Evolutionary conservation across 2,329 filamentous ascomycete genomes (phyloP), one percentile per base, ranked within the genome.

Genomic region (Talaromyces sp.): DNA sequence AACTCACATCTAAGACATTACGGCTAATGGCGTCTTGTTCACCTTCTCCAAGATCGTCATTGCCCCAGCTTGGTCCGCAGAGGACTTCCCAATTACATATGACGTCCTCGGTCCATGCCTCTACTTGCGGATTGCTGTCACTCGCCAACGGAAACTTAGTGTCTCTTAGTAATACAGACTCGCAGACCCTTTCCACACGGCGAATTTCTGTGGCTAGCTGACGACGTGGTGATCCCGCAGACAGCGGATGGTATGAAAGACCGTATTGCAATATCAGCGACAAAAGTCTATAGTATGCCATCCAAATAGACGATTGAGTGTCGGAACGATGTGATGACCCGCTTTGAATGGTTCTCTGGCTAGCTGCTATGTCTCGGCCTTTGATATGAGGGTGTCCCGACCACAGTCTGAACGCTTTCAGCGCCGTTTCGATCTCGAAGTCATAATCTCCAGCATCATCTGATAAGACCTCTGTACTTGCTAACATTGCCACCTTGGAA

Each of bases 21-120:
- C 89, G 86, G 66, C 90, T 90, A 18, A 93, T 80, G 23, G 83
- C 86, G 70, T 88, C 86, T 69, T 92, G 90, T 8, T 92, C 93
- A 5, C 90, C 92, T 69, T 88, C 86, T 3, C 91, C 92, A 31
- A 97, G 82, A 67, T 96, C 92, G 60, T 86, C 80, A 66, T 96
- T 89, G 46, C 82, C 84, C 93, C 93, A 97, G 16, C 85, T 85
- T 31, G 88, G 84, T 7, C 93, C 91, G 68, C 90, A 92, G 7
- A 97, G 77, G 37, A 95, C 81, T 57, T 84, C 81, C 95, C 95
- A 99, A 73, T 98, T 98, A 67, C 81, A 82, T 71, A 96, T 88
- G 9, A 92, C 89, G 60, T 88, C 84, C 66, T 90, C 85, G 21
- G 92, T 87, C 82, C 95, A 98, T 8, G 81, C 80, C 73, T 98